A percentile compares a stretch with the other conserved stretches of the same genome.
These are phyloP conservation scores for Cystobasidium pallidum DNA, from an alignment of 1,284 basidiomycete genomes.

Conservation along the genomic window DNA sequence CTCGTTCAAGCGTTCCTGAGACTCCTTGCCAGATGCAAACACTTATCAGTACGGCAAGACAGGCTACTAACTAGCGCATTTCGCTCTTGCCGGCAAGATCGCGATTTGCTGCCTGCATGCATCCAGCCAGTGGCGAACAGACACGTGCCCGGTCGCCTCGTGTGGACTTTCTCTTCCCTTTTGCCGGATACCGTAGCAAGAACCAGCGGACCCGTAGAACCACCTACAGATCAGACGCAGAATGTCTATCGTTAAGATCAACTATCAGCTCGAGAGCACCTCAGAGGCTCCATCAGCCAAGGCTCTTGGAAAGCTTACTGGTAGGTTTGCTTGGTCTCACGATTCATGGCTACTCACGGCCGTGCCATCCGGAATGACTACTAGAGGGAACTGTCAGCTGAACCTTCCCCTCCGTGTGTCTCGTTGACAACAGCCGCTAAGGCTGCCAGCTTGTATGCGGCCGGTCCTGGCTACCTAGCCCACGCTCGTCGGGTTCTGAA, in stretches of 20 bases:
- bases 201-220: background rate
- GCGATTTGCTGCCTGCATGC: too few species aligned
- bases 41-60: too few species aligned
- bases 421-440: slow-evolving; percentile 52
- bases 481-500: slow-evolving; percentile 75
- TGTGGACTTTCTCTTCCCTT: too few species aligned
- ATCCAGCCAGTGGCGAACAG: too few species aligned
- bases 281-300: slow-evolving; percentile 41
- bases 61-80: too few species aligned
- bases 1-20: too few species aligned
- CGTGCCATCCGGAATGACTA: too few species aligned
- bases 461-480: slow-evolving; percentile 79
- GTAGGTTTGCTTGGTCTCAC: slow-evolving; percentile 40
- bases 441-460: slow-evolving; percentile 68
- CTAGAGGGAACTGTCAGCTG: too few species aligned
- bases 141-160: too few species aligned
- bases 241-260: slow-evolving; percentile 37
- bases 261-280: slow-evolving; percentile 40
- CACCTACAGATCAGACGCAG: background rate
- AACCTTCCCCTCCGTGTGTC: background rate
- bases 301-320: slow-evolving; percentile 53
- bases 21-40: too few species aligned
- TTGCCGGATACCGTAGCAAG: background rate
- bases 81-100: too few species aligned
- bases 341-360: too few species aligned